phyloP scores from a whole-genome alignment of 78 protist species.

The Isochrysis galbana region DNA sequence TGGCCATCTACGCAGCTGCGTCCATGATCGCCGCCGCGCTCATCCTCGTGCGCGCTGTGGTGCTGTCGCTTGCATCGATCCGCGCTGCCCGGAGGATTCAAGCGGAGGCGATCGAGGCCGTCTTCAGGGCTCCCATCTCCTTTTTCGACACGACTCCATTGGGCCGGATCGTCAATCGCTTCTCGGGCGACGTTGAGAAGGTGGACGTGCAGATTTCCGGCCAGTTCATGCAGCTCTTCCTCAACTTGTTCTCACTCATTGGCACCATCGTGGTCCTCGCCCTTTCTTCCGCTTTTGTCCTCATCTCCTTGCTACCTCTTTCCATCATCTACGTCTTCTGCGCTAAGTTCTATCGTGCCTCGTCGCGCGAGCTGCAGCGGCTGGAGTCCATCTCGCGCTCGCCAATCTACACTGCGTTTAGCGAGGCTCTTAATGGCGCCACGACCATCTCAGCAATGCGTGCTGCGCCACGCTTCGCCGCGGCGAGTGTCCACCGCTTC shows the following conservation, averaged over 20 bases:
- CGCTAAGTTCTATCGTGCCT: not conserved
- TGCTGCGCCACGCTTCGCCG: not conserved
- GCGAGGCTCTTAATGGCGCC: constrained; percentile 13
- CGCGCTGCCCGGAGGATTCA: constrained; percentile 45
- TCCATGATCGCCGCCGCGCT: not conserved
- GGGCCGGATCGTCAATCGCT: constrained; percentile 92
- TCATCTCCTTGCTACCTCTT: not conserved
- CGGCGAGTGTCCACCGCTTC: too few relatives aligned
- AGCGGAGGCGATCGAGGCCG: not conserved
- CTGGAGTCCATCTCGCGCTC: constrained; percentile 71
- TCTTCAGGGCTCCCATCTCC: constrained; percentile 47
- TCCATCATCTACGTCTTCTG: not conserved
- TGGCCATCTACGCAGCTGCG: constrained; percentile 25
- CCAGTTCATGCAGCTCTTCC: not conserved
- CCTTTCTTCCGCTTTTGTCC: not conserved
- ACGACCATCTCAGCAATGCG: not conserved
- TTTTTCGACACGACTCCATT: constrained; percentile 92
- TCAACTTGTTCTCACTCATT: not conserved
- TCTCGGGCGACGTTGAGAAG: constrained; percentile 75
- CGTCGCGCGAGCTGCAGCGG: constrained; percentile 72
- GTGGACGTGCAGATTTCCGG: constrained; percentile 61
- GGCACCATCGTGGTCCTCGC: not conserved
- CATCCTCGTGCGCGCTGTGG: not conserved
- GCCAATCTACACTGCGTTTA: constrained; percentile 51
- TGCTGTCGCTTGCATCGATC: not conserved